Evolutionary conservation across 1,284 basidiomycete genomes (phyloP).

Genomic region (Pyrrhoderma noxium): DNA sequence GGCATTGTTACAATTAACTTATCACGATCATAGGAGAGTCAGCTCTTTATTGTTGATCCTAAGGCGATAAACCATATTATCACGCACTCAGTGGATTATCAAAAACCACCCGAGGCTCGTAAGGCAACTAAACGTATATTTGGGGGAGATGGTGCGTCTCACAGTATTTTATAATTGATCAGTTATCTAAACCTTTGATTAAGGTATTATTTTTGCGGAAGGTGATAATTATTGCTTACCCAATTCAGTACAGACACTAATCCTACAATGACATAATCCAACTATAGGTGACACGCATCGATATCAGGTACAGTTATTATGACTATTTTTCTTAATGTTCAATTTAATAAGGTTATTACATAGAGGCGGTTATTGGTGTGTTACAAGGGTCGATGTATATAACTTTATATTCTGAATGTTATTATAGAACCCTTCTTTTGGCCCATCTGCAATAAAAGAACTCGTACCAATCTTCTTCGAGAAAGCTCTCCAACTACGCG

Average conservation of each 20-base stretch:
- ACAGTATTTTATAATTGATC: background rate
- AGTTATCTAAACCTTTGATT: background rate
- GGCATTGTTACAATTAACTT: background rate
- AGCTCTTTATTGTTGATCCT: slow-evolving; percentile 29
- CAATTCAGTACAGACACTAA: background rate
- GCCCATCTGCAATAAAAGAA: slow-evolving; percentile 17
- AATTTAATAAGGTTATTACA: background rate
- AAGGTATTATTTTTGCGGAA: slow-evolving; percentile 17
- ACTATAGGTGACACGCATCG: slow-evolving; percentile 14
- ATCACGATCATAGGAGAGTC: slow-evolving; percentile 18
- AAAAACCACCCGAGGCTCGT: slow-evolving; percentile 28
- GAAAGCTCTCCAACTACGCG: slow-evolving; percentile 18
- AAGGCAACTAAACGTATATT: slow-evolving; percentile 26
- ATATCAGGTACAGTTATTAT: slow-evolving; percentile 10
- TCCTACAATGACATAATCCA: background rate
- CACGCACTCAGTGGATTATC: slow-evolving; percentile 28
- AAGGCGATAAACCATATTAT: slow-evolving; percentile 34
- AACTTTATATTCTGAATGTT: background rate
- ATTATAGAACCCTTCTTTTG: slow-evolving; percentile 20
- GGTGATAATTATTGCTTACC: too few species aligned
- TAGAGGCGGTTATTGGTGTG: slow-evolving; percentile 16
- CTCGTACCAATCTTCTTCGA: slow-evolving; percentile 20
- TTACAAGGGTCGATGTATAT: background rate
- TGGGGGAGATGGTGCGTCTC: slow-evolving; percentile 18
- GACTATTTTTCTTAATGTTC: background rate